Conservation (phyloP, 148 eudicot species). For the Fagopyrum esculentum region DNA sequence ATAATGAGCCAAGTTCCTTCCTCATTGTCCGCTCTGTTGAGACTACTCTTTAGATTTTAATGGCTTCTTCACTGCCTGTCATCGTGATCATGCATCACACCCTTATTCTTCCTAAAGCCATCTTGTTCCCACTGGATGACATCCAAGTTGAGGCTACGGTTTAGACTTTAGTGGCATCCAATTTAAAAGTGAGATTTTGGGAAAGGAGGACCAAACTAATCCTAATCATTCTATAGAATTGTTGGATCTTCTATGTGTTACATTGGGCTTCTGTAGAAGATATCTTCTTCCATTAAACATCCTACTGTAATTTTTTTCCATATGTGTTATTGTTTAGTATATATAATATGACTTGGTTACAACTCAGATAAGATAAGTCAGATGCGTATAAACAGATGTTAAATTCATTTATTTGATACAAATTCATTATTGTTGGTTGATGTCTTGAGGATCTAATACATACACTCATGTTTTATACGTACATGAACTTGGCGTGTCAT, state of each 20-base stretch:
- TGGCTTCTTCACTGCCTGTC: neutral
- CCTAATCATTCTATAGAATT: neutral
- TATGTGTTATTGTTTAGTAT: neutral
- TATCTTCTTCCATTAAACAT: neutral
- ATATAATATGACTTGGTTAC: neutral
- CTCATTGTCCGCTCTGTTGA: neutral
- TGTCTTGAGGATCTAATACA: neutral
- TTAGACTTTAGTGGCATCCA: neutral
- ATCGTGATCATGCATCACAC: neutral
- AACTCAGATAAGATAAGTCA: neutral
- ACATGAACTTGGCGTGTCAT: neutral
- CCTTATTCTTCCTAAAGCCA: neutral
- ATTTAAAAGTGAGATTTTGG: neutral
- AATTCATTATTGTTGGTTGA: neutral
- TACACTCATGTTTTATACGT: neutral
- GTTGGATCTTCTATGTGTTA: neutral
- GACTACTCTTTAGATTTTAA: neutral
- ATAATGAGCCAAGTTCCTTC: neutral
- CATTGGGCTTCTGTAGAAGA: neutral
- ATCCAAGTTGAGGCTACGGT: neutral
- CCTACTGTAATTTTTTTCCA: neutral
- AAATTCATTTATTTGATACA: neutral
- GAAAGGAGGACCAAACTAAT: neutral
- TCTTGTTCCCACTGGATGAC: neutral
- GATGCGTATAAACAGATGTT: neutral